Percentiles rank a stretch among this genome's conserved stretches.
phyloP scores from a whole-genome alignment of 371 early-diverging fungal species.

The Basidiobolus heterosporus region DNA sequence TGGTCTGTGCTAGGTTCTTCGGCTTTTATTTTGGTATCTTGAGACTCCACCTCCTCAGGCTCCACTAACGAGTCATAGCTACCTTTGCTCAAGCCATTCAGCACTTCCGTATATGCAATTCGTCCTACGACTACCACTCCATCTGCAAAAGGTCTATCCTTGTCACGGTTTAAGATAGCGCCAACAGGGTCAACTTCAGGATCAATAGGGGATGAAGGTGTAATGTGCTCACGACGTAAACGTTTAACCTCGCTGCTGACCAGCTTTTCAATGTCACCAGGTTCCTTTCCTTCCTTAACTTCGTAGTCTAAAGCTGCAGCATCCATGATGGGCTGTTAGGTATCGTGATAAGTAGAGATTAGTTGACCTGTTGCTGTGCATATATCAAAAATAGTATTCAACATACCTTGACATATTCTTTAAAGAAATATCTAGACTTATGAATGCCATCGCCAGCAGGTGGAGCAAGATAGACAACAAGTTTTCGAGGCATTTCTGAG shows the following conservation, averaged over 20 bases:
- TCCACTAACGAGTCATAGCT: conserved; percentile 27
- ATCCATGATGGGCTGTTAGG: conserved; percentile 40
- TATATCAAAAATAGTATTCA: background rate
- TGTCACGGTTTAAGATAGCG: conserved; percentile 6
- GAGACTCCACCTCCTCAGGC: conserved; percentile 5
- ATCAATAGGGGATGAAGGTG: conserved; percentile 4
- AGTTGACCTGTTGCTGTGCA: background rate
- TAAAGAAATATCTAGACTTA: conserved; percentile 44
- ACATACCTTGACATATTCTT: conserved; percentile 44
- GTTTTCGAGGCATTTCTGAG: conserved; percentile 48
- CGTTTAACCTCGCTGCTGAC: conserved; percentile 6
- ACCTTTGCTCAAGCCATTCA: conserved; percentile 38
- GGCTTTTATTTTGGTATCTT: conserved; percentile 3
- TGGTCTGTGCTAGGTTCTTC: background rate
- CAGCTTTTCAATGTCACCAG: conserved; percentile 26
- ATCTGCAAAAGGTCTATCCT: conserved; percentile 16
- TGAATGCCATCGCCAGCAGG: conserved; percentile 50
- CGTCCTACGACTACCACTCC: conserved; percentile 45
- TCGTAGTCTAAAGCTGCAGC: conserved; percentile 54
- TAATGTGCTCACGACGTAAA: background rate
- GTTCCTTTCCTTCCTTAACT: conserved; percentile 29
- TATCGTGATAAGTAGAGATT: background rate
- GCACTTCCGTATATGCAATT: conserved; percentile 32
- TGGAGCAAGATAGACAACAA: conserved; percentile 36
- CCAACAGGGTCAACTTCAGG: conserved; percentile 7